phyloP scores from a whole-genome alignment of 1,139 yeast species.

The Komagataea norvegica region DNA sequence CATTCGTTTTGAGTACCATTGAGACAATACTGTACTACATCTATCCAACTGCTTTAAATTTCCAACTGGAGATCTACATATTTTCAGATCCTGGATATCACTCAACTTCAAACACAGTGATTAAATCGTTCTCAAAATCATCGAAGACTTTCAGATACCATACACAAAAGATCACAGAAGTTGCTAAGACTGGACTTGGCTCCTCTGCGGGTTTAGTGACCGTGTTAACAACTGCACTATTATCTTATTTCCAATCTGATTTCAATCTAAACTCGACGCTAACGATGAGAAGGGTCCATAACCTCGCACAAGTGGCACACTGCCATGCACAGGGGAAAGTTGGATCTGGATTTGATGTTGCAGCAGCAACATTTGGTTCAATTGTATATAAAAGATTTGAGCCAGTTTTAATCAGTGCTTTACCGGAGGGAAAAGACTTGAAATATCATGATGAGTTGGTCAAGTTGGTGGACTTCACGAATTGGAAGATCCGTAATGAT shows the following conservation, averaged over 20 bases:
- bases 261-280: constrained; percentile 28
- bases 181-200: constrained; percentile 92
- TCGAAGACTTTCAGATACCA: constrained; percentile 57
- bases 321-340: constrained; percentile 92
- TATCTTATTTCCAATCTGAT: constrained; percentile 40
- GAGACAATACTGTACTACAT: constrained; percentile 51
- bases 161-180: constrained; percentile 52
- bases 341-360: constrained; percentile 97
- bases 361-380: constrained; percentile 91
- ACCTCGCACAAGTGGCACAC: constrained; percentile 83
- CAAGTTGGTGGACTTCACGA: constrained; percentile 37
- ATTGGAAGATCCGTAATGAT: constrained; percentile 56
- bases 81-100: constrained; percentile 90
- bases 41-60: constrained; percentile 28
- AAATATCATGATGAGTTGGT: constrained; percentile 30
- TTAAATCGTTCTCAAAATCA: constrained; percentile 32
- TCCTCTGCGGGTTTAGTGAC: constrained; percentile 93
- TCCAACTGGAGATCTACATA: constrained; percentile 49
- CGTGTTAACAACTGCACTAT: constrained; percentile 67
- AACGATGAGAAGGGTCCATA: constrained; percentile 50
- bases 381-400: constrained; percentile 72
- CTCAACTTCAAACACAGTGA: constrained; percentile 52
- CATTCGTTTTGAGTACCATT: constrained; percentile 70
- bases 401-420: constrained; percentile 45
- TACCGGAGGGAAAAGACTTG: constrained; percentile 26